These are phyloP conservation scores for Annulohypoxylon truncatum DNA, from an alignment of 2,329 filamentous ascomycete species.

Conservation along the genomic window DNA sequence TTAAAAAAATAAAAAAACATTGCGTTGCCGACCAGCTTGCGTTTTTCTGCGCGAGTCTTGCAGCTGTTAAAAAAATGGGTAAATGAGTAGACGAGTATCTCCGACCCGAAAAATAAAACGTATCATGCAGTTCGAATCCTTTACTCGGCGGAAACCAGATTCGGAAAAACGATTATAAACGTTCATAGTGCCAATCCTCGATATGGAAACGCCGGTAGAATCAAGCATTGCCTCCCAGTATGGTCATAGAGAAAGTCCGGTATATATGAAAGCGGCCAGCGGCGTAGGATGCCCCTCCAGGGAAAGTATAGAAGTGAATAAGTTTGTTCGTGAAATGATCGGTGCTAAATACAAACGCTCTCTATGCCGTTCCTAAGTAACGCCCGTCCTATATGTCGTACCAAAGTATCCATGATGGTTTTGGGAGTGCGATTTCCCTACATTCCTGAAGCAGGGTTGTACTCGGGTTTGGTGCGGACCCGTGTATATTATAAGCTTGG, in stretches of 20 bases:
- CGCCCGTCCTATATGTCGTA: conserved; percentile 31
- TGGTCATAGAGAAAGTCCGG: conserved; percentile 24
- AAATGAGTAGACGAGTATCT: neutral
- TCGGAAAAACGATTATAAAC: conserved; percentile 7
- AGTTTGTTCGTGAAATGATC: conserved; percentile 13
- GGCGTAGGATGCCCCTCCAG: neutral
- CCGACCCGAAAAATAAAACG: conserved; percentile 7
- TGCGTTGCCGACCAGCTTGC: conserved; percentile 22
- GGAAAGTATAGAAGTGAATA: conserved; percentile 30
- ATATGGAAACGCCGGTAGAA: conserved; percentile 27
- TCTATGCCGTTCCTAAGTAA: conserved; percentile 31
- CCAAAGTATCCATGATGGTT: conserved; percentile 14
- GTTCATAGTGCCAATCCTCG: neutral
- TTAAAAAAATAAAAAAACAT: neutral
- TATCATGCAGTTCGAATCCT: conserved; percentile 14
- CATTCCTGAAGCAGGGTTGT: conserved; percentile 12
- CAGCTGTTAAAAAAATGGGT: conserved; percentile 3
- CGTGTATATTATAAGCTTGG: neutral
- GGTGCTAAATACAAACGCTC: conserved; percentile 34
- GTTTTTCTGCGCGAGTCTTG: conserved; percentile 25
- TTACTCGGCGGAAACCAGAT: conserved; percentile 1
- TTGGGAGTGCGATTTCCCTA: conserved; percentile 6
- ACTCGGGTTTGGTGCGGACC: neutral
- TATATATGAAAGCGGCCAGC: conserved; percentile 33
- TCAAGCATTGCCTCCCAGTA: conserved; percentile 17